Percentiles rank a stretch among this genome's conserved stretches.
These are phyloP conservation scores for Penicillium sp. DNA, from an alignment of 2,329 filamentous ascomycete species.

Conservation along the genomic window DNA sequence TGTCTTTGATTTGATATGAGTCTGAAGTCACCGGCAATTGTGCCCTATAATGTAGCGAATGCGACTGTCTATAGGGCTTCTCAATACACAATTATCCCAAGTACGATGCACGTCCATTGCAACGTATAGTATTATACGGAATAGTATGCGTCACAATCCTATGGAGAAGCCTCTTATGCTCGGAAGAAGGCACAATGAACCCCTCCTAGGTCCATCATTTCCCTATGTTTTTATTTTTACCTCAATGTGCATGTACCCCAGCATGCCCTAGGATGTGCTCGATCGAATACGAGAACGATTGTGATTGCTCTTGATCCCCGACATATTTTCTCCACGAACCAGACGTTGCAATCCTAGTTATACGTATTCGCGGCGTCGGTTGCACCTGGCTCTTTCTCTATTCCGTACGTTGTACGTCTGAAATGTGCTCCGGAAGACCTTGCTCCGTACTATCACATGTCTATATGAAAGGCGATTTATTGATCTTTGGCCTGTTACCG, in stretches of 20 bases:
- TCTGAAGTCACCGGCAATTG: not conserved
- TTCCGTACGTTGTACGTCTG: not conserved
- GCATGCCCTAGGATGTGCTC: not conserved
- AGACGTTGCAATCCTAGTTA: not conserved
- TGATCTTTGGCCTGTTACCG: not conserved
- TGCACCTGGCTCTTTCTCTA: not conserved
- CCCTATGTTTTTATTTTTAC: not conserved
- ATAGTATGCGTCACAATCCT: not conserved
- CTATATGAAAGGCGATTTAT: not conserved
- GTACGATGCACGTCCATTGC: not conserved
- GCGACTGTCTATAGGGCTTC: not conserved
- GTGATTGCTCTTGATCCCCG: not conserved
- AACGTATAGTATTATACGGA: not conserved
- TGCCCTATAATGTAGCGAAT: not conserved
- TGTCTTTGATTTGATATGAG: not conserved
- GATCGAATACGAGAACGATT: slow-evolving; percentile 1
- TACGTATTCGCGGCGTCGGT: not conserved
- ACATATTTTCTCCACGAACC: not conserved
- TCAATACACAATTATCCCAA: not conserved
- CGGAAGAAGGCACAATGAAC: not conserved
- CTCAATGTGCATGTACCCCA: not conserved
- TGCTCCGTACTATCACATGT: slow-evolving; percentile 7
- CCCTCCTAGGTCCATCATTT: not conserved
- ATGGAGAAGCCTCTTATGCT: not conserved
- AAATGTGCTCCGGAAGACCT: not conserved